These are phyloP conservation scores for Fusarium dlaminii DNA, from an alignment of 2,329 filamentous ascomycete species.

Conservation along the genomic window DNA sequence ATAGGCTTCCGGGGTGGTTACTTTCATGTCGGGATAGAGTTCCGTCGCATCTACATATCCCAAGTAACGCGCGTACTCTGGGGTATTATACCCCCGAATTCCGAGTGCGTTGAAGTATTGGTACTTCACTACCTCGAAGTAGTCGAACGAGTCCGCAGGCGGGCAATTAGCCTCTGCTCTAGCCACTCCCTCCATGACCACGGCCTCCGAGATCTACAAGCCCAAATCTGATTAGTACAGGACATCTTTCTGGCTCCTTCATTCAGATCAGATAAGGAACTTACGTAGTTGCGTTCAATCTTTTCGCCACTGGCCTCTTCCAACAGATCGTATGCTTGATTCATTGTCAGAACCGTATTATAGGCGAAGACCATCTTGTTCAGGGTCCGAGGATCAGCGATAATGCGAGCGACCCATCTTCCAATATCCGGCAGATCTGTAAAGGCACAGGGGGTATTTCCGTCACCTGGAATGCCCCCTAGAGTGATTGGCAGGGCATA, in stretches of 20 bases:
- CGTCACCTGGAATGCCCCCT: constrained; percentile 53
- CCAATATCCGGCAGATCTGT: constrained; percentile 63
- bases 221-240: background rate
- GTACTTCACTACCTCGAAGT: background rate
- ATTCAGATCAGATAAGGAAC: background rate
- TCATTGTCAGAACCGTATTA: constrained; percentile 55
- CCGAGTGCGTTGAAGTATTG: background rate
- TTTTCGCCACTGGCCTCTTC: constrained; percentile 61
- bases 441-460: constrained; percentile 53
- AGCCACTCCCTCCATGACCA: background rate
- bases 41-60: background rate
- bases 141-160: background rate
- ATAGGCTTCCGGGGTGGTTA: background rate
- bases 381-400: constrained; percentile 61
- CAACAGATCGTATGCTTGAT: constrained; percentile 56
- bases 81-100: background rate
- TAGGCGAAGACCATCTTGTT: constrained; percentile 62
- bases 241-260: background rate
- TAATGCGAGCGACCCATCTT: constrained; percentile 59
- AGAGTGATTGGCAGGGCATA: constrained; percentile 43
- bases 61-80: background rate
- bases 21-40: background rate
- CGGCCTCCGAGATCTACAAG: background rate
- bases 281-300: constrained; percentile 30
- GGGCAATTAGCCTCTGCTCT: constrained; percentile 6